These are phyloP conservation scores for Aphanomyces stellatus DNA, from an alignment of 352 stramenopile genomes.

Conservation along the genomic window DNA sequence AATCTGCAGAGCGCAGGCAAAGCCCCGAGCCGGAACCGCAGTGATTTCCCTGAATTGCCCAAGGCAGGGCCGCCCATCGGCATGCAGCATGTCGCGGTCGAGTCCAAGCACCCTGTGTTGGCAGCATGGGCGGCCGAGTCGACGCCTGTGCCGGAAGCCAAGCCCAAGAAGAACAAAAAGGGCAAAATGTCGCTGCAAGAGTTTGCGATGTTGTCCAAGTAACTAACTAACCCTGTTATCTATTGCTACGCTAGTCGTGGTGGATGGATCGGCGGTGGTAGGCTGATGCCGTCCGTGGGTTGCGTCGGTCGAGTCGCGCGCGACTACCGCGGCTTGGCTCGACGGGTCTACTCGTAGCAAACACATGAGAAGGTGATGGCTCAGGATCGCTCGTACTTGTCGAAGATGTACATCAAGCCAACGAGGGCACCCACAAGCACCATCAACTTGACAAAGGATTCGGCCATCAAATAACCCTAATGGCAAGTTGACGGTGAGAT, in stretches of 20 bases:
- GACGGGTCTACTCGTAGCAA: no score
- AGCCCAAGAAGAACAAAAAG: slow-evolving; percentile 67
- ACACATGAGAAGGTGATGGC: no score
- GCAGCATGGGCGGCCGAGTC: not conserved
- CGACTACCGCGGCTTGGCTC: no score
- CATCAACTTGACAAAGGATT: no score
- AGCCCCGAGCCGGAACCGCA: slow-evolving; percentile 36
- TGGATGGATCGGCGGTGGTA: not conserved
- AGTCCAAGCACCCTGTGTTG: not conserved
- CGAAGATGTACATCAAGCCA: no score
- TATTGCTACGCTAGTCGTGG: not conserved
- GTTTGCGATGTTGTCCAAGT: slow-evolving; percentile 76
- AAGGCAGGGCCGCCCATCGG: slow-evolving; percentile 43
- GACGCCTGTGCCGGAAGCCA: slow-evolving; percentile 32
- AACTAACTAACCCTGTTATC: no score
- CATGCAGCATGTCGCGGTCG: slow-evolving; percentile 40
- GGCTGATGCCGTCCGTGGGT: not conserved
- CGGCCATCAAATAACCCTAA: no score
- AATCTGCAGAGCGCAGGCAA: slow-evolving; percentile 24
- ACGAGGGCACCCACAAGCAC: no score
- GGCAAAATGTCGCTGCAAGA: slow-evolving; percentile 70
- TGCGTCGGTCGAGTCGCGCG: no score
- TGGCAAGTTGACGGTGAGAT: not conserved
- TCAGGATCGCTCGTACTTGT: no score
- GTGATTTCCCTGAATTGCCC: slow-evolving; percentile 70